A percentile compares a stretch with the other conserved stretches of the same genome.
phyloP scores from a whole-genome alignment of 176 grass and related monocot species.

The Alloteropsis semialata region DNA sequence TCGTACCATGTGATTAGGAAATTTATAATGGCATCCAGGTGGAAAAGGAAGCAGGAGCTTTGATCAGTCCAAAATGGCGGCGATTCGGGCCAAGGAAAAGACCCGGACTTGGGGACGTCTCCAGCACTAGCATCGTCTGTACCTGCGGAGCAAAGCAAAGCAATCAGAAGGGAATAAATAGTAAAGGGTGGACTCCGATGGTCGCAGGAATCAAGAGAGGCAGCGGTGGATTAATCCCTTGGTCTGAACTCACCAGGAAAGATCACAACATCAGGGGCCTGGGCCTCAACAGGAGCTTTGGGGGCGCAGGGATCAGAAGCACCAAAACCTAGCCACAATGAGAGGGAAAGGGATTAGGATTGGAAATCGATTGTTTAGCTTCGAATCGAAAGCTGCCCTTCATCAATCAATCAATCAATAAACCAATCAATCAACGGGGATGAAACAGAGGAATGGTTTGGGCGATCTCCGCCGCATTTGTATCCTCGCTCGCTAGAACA shows the following conservation, averaged over 20 bases:
- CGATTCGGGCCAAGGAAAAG: neutral
- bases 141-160: neutral
- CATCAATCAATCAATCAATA: neutral
- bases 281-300: neutral
- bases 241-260: neutral
- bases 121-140: neutral
- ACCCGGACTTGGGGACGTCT: neutral
- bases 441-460: neutral
- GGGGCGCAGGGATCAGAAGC: neutral
- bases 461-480: neutral
- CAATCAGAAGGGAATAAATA: neutral
- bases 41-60: neutral
- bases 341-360: neutral
- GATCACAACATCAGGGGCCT: neutral
- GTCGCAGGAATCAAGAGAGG: no score
- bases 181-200: neutral
- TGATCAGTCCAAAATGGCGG: conserved; percentile 26
- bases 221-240: neutral
- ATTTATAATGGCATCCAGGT: conserved; percentile 21
- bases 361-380: neutral
- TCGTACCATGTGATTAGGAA: conserved; percentile 22
- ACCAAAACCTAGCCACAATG: neutral
- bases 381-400: neutral
- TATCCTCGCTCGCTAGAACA: no score
- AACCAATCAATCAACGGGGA: neutral